Evolutionary conservation across 345 rosid species (phyloP), one percentile per base, ranked within the genome.

Genomic region (Lepidium africanum): DNA sequence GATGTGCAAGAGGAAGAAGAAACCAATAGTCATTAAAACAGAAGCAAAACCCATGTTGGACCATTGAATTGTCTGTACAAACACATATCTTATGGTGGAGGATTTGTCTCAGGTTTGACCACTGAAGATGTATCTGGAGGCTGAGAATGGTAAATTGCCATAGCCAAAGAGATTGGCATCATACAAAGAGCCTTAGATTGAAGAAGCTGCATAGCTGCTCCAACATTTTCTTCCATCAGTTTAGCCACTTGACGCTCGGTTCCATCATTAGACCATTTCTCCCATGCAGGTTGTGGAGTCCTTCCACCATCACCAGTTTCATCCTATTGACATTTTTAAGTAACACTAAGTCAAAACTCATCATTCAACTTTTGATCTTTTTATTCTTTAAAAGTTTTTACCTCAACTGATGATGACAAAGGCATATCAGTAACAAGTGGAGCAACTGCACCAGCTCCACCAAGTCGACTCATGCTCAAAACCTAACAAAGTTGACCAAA

Each of bases 381-480:
- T 46, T 55, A 45, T 43, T 17, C 3, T 0, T 5, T 10, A 32
- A 59, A 25, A 25, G 14, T 45, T 47, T 72, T 70, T 81, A 91
- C 99, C 96, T 95, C 96, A 43, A 91, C 86, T 64, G 97, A 87
- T 50, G 78, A 75, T 60, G 98, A 84, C 56, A 89, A 76, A 64
- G 99, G 98, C 69, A 87, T 82, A 72, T 95, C 97, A 21, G 97
- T 86, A 56, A 95, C 98, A 63, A 95, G 98, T 72, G 98, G 98
- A 41, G 96, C 99, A 62, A 95, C 99, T 1, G 99, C 99, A 71
- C 98, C 98, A 47, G 99, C 92, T 63, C 85, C 97, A 11, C 99
- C 99, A 83, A 91, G 77, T 74, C 98, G 84, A 77, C 99, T 95
- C 97, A 95, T 95, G 86, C 98, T 95, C 71, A 95, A 80, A 66